Evolutionary conservation across 495 filamentous ascomycete genomes (phyloP).

Genomic region (Melanomma pulvis-pyrius): DNA sequence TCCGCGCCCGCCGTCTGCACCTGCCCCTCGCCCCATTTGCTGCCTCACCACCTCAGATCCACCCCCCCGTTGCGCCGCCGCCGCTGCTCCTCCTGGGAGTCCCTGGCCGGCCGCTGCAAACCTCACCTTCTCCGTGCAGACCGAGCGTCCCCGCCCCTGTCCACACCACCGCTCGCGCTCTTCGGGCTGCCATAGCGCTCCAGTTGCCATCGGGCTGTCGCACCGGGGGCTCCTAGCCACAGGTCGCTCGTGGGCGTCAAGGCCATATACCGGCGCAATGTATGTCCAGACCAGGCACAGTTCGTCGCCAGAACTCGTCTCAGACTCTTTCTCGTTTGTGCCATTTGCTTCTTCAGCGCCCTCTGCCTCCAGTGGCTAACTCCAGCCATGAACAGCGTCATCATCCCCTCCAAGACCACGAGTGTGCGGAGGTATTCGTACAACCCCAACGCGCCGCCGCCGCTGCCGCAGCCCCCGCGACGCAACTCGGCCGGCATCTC

Average conservation of each 20-base stretch:
- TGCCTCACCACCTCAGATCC: slow-evolving; percentile 4
- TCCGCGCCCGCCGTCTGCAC: not conserved
- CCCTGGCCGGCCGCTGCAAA: slow-evolving; percentile 11
- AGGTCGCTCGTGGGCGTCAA: not conserved
- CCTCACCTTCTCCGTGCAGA: slow-evolving; percentile 1
- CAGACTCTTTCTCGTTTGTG: slow-evolving; percentile 32
- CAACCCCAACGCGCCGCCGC: slow-evolving; percentile 14
- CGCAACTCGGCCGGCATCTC: slow-evolving; percentile 17
- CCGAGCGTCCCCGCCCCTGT: not conserved
- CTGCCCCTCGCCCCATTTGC: slow-evolving; percentile 6
- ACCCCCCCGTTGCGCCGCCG: not conserved
- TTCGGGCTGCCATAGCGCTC: slow-evolving; percentile 5
- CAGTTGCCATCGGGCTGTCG: not conserved
- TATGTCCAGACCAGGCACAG: slow-evolving; percentile 30
- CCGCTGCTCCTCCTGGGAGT: not conserved
- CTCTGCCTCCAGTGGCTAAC: slow-evolving; percentile 23
- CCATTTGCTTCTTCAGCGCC: slow-evolving; percentile 1
- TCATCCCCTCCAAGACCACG: slow-evolving; percentile 18
- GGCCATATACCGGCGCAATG: slow-evolving; percentile 21
- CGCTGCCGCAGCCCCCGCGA: slow-evolving; percentile 19
- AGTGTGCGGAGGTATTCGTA: slow-evolving; percentile 19
- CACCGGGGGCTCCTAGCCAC: slow-evolving; percentile 3
- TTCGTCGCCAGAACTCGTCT: slow-evolving; percentile 22
- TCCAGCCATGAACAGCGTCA: slow-evolving; percentile 31
- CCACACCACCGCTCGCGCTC: not conserved